Base-by-base conservation (phyloP, 345 rosid genomes). In the Firmiana major region DNA sequence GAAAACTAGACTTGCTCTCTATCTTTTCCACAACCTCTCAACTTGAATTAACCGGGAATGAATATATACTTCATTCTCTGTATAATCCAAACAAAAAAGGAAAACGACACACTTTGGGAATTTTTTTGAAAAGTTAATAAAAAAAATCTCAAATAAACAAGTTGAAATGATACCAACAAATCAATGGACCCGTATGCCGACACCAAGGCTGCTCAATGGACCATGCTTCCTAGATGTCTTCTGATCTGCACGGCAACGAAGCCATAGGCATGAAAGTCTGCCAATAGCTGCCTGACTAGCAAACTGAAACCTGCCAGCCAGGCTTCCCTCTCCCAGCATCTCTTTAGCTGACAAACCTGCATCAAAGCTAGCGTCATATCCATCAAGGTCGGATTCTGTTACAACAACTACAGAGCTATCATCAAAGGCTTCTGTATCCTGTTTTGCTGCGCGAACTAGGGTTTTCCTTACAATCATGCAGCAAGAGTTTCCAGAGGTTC, bases 331-430 rank as follows among this genome's bases (percentile, higher is more conserved):
- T 43, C 84, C 75, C 81, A 74, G 77, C 65, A 83, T 73, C 45
- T 82, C 83, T 40, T 75, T 78, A 63, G 78, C 43, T 28, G 51
- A 67, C 45, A 49, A 62, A 16, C 45, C 84, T 7, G 81, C 58
- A 45, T 80, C 84, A 34, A 68, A 70, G 77, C 68, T 81, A 48
- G 81, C 65, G 10, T 86, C 87, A 49, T 86, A 89, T 63, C 92
- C 90, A 68, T 84, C 87, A 59, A 89, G 90, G 79, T 89, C 90
- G 9, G 84, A 80, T 59, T 86, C 80, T 28, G 88, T 86, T 19
- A 89, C 83, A 31, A 86, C 67, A 51, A 87, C 87, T 16, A 87
- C 79, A 21, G 84, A 82, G 76, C 81, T 77, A 72, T 89, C 89
- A 70, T 87, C 92, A 26, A 89, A 89, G 75, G 22, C 80, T 62